A percentile compares a stretch with the other conserved stretches of the same genome.
Conservation (phyloP, 192 early-diverging fungal genomes). For the Podila clonocystis region DNA sequence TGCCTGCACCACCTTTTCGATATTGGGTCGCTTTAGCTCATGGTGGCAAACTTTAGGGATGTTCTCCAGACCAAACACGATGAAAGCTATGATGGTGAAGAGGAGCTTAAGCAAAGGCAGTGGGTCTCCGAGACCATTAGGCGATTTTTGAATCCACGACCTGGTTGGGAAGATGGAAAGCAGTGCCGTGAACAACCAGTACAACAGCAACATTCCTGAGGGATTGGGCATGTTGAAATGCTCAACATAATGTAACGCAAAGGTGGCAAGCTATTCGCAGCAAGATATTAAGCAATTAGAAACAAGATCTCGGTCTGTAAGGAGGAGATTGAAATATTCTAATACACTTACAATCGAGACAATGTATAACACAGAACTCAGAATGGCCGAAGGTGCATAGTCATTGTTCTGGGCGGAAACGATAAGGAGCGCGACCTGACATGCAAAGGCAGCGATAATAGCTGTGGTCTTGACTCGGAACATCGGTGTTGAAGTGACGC, state of each 20-base stretch:
- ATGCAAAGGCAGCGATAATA: conserved; percentile 3
- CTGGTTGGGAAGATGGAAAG: conserved; percentile 53
- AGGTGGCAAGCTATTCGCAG: conserved; percentile 4
- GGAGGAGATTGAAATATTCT: no score
- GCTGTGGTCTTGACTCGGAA: conserved; percentile 16
- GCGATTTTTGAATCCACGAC: conserved; percentile 33
- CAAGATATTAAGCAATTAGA: no score
- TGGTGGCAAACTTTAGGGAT: conserved; percentile 43
- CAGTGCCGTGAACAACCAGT: conserved; percentile 57
- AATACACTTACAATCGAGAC: background rate
- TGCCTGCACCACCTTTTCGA: background rate
- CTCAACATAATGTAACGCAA: conserved; percentile 24
- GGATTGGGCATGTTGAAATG: conserved; percentile 46
- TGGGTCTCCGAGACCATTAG: conserved; percentile 23
- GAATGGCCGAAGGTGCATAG: conserved; percentile 2
- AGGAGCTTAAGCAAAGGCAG: conserved; percentile 36
- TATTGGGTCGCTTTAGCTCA: conserved; percentile 18
- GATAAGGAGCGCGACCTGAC: conserved; percentile 21
- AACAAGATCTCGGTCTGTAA: no score
- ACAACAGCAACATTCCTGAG: conserved; percentile 60
- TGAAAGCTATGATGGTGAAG: conserved; percentile 41
- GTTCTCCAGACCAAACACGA: conserved; percentile 55
- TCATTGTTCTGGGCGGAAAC: background rate
- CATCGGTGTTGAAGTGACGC: background rate
- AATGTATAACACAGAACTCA: conserved; percentile 28